Base-by-base conservation (phyloP, 805 yeast genomes). In the Nakazawaea siamensis region DNA sequence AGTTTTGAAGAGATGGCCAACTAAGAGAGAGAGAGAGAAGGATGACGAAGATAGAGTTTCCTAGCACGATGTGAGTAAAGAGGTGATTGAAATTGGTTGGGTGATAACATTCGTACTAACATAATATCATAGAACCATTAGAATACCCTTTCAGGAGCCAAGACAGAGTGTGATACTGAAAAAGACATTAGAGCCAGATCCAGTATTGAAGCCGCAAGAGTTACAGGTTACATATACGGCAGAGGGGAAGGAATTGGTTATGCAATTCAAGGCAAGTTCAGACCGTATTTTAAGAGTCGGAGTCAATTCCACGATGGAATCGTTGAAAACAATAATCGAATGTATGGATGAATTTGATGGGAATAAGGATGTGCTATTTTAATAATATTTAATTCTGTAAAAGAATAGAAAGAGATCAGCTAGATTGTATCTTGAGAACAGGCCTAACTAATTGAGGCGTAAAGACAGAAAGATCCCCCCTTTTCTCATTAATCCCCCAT, bases 261-360 rank as follows among this genome's bases (percentile, higher is more conserved):
- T 77, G 19, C 42, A 47, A 1, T 82, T 84, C 44, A 52, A 60
- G 6, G 85, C 86, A 2, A 63, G 65, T 0, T 76, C 83, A 33
- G 94, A 82, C 44, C 62, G 95, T 29, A 77, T 77, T 5, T 68
- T 87, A 34, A 63, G 97, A 42, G 94, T 86, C 5, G 94, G 94
- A 7, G 84, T 82, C 14, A 85, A 86, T 55, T 80, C 80, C 43
- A 70, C 82, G 13, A 62, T 88, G 37, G 95, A 86, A 50, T 79
- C 78, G 42, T 54, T 85, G 37, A 80, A 80, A 48, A 77, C 92
- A 1, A 70, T 82, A 3, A 61, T 86, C 1, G 96, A 87, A 59
- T 79, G 94, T 37, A 61, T 86, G 45, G 94, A 84, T 38, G 81
- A 75, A 51, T 75, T 81, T 52, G 77, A 67, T 39, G 68, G 41